Conservation (phyloP, 768 basidiomycete species). For the Termitomyces sp. region DNA sequence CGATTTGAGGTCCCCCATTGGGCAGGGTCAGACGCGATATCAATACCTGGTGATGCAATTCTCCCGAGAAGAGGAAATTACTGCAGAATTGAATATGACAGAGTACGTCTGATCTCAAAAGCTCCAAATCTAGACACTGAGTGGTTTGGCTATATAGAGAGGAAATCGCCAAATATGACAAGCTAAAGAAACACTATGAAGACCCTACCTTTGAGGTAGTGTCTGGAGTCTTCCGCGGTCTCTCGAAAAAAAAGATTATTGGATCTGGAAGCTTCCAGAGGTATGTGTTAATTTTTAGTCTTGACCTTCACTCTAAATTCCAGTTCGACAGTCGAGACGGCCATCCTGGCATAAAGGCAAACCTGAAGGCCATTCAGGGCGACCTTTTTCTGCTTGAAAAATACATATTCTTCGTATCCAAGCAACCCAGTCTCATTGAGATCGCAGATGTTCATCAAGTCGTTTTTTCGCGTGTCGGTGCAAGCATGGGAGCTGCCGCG, state of each 20-base stretch:
- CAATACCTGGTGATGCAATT: constrained; percentile 99
- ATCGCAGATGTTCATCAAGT: constrained; percentile 87
- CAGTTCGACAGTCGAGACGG: constrained; percentile 65
- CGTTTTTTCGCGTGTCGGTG: constrained; percentile 90
- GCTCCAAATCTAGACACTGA: not conserved
- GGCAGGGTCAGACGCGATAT: constrained; percentile 97
- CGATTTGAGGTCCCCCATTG: constrained; percentile 87
- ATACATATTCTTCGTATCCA: constrained; percentile 96
- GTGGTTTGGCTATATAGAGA: constrained; percentile 43
- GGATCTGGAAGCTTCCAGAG: constrained; percentile 85
- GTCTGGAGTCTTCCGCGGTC: constrained; percentile 86
- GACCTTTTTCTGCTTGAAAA: constrained; percentile 98
- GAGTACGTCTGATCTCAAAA: constrained; percentile 57
- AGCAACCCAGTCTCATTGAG: constrained; percentile 88
- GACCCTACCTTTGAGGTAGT: constrained; percentile 95
- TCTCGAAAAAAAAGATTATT: constrained; percentile 89
- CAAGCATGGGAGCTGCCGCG: constrained; percentile 75
- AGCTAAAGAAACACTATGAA: constrained; percentile 91
- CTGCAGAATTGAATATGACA: constrained; percentile 88
- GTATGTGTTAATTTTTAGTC: constrained; percentile 30
- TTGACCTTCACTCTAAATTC: not conserved
- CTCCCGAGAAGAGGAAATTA: constrained; percentile 94
- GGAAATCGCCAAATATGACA: constrained; percentile 74
- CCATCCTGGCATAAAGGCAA: constrained; percentile 94
- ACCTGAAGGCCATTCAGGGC: constrained; percentile 94